Conservation (phyloP, 768 basidiomycete species). For the Gloeophyllum trabeum region DNA sequence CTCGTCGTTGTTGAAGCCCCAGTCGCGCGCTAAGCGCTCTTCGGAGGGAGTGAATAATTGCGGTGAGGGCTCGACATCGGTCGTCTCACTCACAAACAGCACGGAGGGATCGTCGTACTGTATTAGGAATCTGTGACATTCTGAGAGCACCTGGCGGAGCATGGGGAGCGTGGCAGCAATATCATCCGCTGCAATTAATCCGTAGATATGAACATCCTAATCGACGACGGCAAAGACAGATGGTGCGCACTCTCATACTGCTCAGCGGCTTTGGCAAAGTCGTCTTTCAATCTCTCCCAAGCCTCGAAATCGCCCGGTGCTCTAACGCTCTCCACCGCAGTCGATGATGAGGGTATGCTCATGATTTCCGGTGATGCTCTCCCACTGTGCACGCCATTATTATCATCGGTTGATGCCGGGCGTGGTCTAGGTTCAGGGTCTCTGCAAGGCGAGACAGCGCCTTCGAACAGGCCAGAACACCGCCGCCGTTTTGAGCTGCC, state of each 20-base stretch:
- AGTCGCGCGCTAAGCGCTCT: constrained; percentile 8
- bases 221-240: constrained; percentile 3
- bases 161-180: constrained; percentile 38
- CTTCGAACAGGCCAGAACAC: not conserved
- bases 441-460: constrained; percentile 8
- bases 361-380: no score
- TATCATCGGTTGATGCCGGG: constrained; percentile 2
- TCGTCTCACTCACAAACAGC: constrained; percentile 24
- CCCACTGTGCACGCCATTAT: constrained; percentile 3
- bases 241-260: constrained; percentile 42
- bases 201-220: not conserved
- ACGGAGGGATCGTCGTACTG: constrained; percentile 45
- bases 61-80: constrained; percentile 7
- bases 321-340: not conserved
- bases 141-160: constrained; percentile 53
- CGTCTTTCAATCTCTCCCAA: constrained; percentile 59
- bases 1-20: not conserved
- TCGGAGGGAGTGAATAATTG: constrained; percentile 5
- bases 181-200: constrained; percentile 27
- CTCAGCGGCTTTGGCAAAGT: constrained; percentile 44
- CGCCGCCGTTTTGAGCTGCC: not conserved
- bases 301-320: constrained; percentile 26
- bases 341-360: not conserved
- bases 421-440: constrained; percentile 2
- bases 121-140: constrained; percentile 52